Percentiles rank a stretch among this genome's conserved stretches.
Evolutionary conservation across 2,329 filamentous ascomycete species (phyloP).

Genomic region (Fusarium beomiforme): DNA sequence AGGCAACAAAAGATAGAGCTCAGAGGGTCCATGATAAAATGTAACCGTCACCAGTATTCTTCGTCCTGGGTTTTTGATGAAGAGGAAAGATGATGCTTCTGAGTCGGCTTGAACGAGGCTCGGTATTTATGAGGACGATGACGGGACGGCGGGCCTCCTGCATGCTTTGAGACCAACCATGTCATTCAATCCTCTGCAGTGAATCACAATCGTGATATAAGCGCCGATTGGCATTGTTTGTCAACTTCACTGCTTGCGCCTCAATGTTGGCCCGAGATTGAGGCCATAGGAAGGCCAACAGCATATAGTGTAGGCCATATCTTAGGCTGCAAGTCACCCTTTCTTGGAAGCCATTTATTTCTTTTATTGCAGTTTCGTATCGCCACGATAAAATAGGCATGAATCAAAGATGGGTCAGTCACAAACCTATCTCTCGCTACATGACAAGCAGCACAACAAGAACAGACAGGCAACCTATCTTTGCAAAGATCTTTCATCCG

Average conservation of each 20-base stretch:
- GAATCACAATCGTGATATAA: rapidly evolving
- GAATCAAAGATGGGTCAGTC: neutral
- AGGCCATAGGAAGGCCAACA: neutral
- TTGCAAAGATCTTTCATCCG: too few relatives aligned
- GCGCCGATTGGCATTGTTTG: neutral
- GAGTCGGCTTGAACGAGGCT: neutral
- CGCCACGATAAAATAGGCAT: too few relatives aligned
- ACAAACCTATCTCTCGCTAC: too few relatives aligned
- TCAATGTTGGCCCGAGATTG: neutral
- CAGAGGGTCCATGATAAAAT: neutral
- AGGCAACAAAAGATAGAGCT: neutral
- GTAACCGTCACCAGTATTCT: too few relatives aligned
- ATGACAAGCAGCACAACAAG: too few relatives aligned
- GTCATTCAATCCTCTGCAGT: rapidly evolving
- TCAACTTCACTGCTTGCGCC: neutral
- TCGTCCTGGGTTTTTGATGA: rapidly evolving
- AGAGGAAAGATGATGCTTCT: too few relatives aligned
- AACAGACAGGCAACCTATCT: neutral
- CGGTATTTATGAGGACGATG: neutral
- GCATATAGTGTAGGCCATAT: rapidly evolving
- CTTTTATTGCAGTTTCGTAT: too few relatives aligned
- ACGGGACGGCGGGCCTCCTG: neutral
- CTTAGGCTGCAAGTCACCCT: neutral
- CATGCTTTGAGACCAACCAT: neutral
- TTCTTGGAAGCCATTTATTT: rapidly evolving